A percentile compares a stretch with the other conserved stretches of the same genome.
These are phyloP conservation scores for Aspergillus melleus DNA, from an alignment of 2,329 filamentous ascomycete genomes.

Conservation along the genomic window DNA sequence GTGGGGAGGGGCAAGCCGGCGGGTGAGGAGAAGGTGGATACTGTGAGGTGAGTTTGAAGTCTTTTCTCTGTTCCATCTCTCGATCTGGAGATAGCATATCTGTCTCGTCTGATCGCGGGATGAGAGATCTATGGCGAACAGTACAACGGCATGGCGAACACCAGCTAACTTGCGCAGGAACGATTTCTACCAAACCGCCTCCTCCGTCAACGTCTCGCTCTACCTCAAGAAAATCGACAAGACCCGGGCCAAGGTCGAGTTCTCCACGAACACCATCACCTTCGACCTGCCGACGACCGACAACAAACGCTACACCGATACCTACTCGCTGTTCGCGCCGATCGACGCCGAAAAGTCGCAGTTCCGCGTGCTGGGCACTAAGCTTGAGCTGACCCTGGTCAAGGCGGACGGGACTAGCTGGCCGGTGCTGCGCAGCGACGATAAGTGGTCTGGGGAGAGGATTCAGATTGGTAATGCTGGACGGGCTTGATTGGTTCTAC, in stretches of 20 bases:
- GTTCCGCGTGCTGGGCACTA: constrained; percentile 83
- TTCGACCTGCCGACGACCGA: constrained; percentile 87
- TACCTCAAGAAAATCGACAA: constrained; percentile 98
- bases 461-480: constrained; percentile 85
- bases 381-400: constrained; percentile 75
- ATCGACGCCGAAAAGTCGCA: constrained; percentile 75
- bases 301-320: constrained; percentile 74
- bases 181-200: constrained; percentile 93
- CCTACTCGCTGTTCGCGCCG: constrained; percentile 71
- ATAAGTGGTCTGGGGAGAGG: constrained; percentile 72
- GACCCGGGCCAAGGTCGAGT: constrained; percentile 69
- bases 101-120: too few species aligned
- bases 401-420: constrained; percentile 77
- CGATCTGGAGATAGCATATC: background rate
- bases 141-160: too few species aligned
- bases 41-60: constrained; percentile 63
- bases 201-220: constrained; percentile 82
- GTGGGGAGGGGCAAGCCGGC: constrained; percentile 68
- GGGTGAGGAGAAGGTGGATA: constrained; percentile 74
- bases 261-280: constrained; percentile 62
- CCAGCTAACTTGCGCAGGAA: constrained; percentile 50
- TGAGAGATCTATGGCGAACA: too few species aligned
- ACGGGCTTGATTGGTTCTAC: constrained; percentile 41
- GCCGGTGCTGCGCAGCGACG: constrained; percentile 81
- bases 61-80: background rate